A percentile compares a stretch with the other conserved stretches of the same genome.
phyloP scores from a whole-genome alignment of 202 grass and related monocot species.

The Schoenoplectus triqueter region DNA sequence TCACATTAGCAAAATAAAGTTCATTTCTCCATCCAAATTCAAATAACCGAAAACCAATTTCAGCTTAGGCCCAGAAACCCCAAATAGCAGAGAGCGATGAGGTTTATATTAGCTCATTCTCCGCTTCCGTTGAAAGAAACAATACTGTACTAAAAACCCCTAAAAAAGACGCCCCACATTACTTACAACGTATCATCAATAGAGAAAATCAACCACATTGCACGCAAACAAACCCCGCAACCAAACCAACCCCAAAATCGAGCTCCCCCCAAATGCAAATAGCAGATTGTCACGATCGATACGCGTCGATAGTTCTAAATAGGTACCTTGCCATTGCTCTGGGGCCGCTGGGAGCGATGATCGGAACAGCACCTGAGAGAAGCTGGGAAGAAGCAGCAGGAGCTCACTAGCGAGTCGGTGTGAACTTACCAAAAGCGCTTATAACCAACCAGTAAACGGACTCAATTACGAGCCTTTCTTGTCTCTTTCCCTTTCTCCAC shows the following conservation, averaged over 20 bases:
- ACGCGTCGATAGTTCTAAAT: neutral
- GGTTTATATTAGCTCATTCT: neutral
- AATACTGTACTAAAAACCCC: neutral
- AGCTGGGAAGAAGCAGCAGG: neutral
- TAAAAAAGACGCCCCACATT: neutral
- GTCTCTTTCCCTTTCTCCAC: slow-evolving; percentile 23
- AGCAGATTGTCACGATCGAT: neutral
- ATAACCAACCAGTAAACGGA: slow-evolving; percentile 29
- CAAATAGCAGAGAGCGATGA: neutral
- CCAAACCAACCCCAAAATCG: neutral
- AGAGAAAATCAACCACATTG: neutral
- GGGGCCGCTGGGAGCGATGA: slow-evolving; percentile 1
- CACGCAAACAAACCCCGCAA: neutral
- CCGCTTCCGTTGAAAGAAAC: neutral
- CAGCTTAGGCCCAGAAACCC: slow-evolving; percentile 1
- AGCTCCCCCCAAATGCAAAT: neutral
- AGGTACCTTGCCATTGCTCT: slow-evolving; percentile 35
- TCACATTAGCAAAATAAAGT: slow-evolving; percentile 2
- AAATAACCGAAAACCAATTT: slow-evolving; percentile 11
- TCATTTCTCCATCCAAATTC: neutral
- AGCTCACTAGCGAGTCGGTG: neutral
- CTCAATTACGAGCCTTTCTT: neutral
- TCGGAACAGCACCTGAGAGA: slow-evolving; percentile 6
- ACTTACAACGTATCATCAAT: neutral
- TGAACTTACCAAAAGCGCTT: slow-evolving; percentile 23